phyloP scores from a whole-genome alignment of 768 basidiomycete genomes.

The Trametopsis cervina region DNA sequence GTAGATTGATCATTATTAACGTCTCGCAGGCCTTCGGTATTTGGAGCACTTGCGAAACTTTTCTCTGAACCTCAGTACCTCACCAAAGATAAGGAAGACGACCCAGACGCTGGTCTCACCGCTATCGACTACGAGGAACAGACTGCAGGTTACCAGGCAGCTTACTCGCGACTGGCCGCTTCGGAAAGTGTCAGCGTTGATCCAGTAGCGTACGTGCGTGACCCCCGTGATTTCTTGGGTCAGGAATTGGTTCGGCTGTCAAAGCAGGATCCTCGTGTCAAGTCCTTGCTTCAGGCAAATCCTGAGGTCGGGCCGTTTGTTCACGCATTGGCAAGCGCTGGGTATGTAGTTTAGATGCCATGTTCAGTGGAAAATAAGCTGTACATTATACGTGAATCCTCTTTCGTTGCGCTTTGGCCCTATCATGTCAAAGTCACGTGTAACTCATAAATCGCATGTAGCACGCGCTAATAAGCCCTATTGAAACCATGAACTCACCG shows the following conservation, averaged over 20 bases:
- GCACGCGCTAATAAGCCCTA: no score
- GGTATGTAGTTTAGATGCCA: conserved; percentile 4
- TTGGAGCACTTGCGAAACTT: conserved; percentile 67
- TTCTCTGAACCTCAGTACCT: conserved; percentile 76
- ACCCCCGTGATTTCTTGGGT: conserved; percentile 21
- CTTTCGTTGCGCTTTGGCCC: no score
- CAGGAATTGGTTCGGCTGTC: conserved; percentile 18
- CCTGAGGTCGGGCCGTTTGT: conserved; percentile 16
- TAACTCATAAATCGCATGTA: not conserved
- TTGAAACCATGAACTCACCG: no score
- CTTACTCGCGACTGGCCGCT: conserved; percentile 87
- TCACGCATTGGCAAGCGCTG: conserved; percentile 7
- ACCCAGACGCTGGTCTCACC: conserved; percentile 38
- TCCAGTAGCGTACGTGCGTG: conserved; percentile 27
- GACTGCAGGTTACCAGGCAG: conserved; percentile 86
- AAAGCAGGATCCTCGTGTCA: conserved; percentile 11
- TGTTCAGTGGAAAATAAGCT: no score
- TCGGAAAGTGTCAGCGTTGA: conserved; percentile 29
- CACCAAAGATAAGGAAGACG: conserved; percentile 18
- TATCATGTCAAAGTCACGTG: not conserved
- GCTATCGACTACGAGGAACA: conserved; percentile 89
- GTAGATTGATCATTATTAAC: not conserved
- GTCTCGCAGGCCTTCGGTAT: conserved; percentile 58
- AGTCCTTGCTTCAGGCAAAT: conserved; percentile 14
- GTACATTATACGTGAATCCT: no score